Base-by-base conservation (phyloP, 805 yeast species). In the Starmerella kuoi region DNA sequence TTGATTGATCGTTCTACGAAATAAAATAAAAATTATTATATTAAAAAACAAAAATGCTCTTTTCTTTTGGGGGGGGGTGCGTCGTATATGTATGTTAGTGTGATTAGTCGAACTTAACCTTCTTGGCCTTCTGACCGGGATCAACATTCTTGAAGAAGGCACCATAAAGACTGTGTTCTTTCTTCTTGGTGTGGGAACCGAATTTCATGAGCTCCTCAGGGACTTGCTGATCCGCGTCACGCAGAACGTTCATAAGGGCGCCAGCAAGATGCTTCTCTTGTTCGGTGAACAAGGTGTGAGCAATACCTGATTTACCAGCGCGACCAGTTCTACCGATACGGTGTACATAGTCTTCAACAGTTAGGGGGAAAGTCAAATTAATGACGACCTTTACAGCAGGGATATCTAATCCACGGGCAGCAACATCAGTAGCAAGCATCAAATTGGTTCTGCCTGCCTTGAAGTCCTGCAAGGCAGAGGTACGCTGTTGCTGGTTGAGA, bases 301-400 rank as follows among this genome's bases (percentile, higher is more conserved):
- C 94, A 49, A 77, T 75, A 58, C 99, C 99, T 1, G 86, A 71
- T 63, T 80, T 83, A 31, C 97, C 97, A 14, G 97, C 98, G 66
- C 97, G 78, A 48, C 96, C 97, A 7, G 97, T 88, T 70, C 97
- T 81, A 48, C 97, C 97, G 53, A 88, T 88, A 65, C 97, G 76
- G 62, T 88, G 97, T 28, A 88, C 96, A 58, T 88, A 88, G 64
- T 88, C 96, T 63, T 88, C 97, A 9, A 84, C 91, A 1, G 96
- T 87, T 55, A 87, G 72, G 36, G 98, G 98, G 77, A 88, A 88
- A 5, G 96, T 87, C 61, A 88, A 70, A 61, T 88, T 88, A 61
- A 88, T 85, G 31, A 88, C 97, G 17, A 85, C 82, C 63, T 87
- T 88, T 48, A 91, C 98, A 54, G 93, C 85, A 40, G 98, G 98